Conservation (phyloP, 805 yeast species). For the Ogataea kodamae region DNA sequence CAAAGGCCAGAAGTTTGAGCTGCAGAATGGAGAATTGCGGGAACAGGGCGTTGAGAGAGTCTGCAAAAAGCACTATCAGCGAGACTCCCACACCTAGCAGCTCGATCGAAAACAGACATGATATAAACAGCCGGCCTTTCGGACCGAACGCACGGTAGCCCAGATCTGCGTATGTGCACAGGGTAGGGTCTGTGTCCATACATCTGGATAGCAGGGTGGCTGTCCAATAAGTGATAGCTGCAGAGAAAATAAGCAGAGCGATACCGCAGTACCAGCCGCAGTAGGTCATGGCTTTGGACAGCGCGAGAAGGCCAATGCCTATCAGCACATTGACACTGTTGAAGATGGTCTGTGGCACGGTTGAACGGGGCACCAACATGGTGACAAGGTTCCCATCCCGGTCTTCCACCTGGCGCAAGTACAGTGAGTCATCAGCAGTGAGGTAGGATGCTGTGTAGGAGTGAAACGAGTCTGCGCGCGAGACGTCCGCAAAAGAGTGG, state of each 20-base stretch:
- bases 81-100: conserved; percentile 80
- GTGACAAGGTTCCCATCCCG: conserved; percentile 67
- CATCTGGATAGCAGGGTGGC: conserved; percentile 72
- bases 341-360: conserved; percentile 67
- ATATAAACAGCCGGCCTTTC: conserved; percentile 67
- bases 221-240: conserved; percentile 67
- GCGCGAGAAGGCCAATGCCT: conserved; percentile 65
- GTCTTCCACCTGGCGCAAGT: conserved; percentile 56
- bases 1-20: conserved; percentile 66
- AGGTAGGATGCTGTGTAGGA: conserved; percentile 27
- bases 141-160: conserved; percentile 85
- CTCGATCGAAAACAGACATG: conserved; percentile 72
- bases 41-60: conserved; percentile 69
- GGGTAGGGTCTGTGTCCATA: conserved; percentile 73
- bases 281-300: conserved; percentile 60
- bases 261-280: conserved; percentile 69
- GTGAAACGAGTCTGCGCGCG: conserved; percentile 25
- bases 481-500: conserved; percentile 26
- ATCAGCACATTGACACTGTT: conserved; percentile 63
- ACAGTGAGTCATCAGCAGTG: conserved; percentile 29
- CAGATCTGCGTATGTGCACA: conserved; percentile 84
- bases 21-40: conserved; percentile 49
- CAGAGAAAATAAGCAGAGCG: conserved; percentile 55
- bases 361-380: conserved; percentile 76
- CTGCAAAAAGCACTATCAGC: conserved; percentile 77